These are phyloP conservation scores for Coniochaeta hoffmannii DNA, from an alignment of 2,329 filamentous ascomycete genomes.

Conservation along the genomic window DNA sequence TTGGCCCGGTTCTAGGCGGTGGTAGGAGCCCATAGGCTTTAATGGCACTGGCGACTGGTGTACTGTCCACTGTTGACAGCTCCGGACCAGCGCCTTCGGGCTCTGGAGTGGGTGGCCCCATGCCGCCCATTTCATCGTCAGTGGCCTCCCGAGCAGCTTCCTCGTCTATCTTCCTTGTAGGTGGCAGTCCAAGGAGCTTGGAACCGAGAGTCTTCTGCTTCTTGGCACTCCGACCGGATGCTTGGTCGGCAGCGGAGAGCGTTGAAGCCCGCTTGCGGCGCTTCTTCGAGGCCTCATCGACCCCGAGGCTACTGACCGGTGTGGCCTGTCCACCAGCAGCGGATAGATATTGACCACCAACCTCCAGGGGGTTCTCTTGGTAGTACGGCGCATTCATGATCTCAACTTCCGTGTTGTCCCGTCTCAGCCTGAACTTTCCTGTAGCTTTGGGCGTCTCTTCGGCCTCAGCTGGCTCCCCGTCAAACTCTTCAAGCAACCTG, in stretches of 20 bases:
- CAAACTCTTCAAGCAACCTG: slow-evolving; percentile 19
- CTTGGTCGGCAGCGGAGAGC: not conserved
- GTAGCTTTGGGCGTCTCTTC: slow-evolving; percentile 14
- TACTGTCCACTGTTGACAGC: not conserved
- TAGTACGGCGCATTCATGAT: slow-evolving; percentile 45
- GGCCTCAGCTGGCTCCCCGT: slow-evolving; percentile 8
- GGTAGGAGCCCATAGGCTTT: slow-evolving; percentile 17
- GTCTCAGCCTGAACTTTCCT: slow-evolving; percentile 22
- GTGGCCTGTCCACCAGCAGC: not conserved
- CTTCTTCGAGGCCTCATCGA: not conserved
- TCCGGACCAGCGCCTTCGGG: not conserved
- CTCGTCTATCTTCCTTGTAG: not conserved
- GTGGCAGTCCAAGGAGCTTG: not conserved
- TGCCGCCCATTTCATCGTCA: not conserved
- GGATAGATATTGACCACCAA: not conserved
- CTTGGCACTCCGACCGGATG: not conserved
- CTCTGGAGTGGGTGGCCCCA: not conserved
- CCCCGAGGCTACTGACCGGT: not conserved
- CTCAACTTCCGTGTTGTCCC: slow-evolving; percentile 34
- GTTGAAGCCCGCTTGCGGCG: not conserved
- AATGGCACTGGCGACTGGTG: slow-evolving; percentile 13
- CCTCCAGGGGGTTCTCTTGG: slow-evolving; percentile 9
- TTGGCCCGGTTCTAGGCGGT: slow-evolving; percentile 9
- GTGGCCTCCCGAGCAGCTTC: not conserved
- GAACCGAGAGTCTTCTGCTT: not conserved